Evolutionary conservation across 495 filamentous ascomycete genomes (phyloP), one percentile per base, ranked within the genome.

Genomic region (Glonium stellatum): DNA sequence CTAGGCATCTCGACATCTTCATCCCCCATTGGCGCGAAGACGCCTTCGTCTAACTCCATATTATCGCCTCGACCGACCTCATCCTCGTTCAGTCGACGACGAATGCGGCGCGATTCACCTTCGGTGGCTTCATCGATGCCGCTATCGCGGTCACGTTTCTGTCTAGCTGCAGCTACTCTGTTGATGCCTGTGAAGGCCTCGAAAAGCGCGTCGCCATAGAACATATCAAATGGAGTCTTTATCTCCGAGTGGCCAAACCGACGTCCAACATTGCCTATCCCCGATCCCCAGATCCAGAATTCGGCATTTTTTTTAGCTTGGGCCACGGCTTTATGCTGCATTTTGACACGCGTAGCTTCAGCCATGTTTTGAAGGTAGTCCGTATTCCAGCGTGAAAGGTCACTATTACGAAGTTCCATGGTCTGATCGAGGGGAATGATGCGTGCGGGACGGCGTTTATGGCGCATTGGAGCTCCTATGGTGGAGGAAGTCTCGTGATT

Each of bases 1-100:
- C 86, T 82, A 5, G 79, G 83, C 27, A 85, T 68, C 71, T 89
- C 86, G 34, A 70, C 60, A 22, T 77, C 70, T 48, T 57, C 70
- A 12, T 56, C 53, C 3, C 65, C 49, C 48, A 51, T 51, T 13
- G 61, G 65, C 37, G 70, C 60, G 56, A 73, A 70, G n/a, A 61
- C 54, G 19, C 68, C 76, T 54, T 79, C 73, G 19, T 78, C 70
- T 10, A 69, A 54, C 2, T 67, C 54, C 18, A 68, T 57, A 35
- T 65, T 67, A n/a, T 71, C 70, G 5, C 71, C 76, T 25, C 73
- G 75, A n/a, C 73, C 76, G 5, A 77, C 58, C 37, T 80, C 71
- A 11, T 71, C 63, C 34, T 71, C 74, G 62, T 72, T 55, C 8
- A 11, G 21, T 61, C 76, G 58, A 25, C 62, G 62, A 13, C 79